phyloP scores from a whole-genome alignment of 2,329 filamentous ascomycete genomes.

The Aureobasidium sp. region DNA sequence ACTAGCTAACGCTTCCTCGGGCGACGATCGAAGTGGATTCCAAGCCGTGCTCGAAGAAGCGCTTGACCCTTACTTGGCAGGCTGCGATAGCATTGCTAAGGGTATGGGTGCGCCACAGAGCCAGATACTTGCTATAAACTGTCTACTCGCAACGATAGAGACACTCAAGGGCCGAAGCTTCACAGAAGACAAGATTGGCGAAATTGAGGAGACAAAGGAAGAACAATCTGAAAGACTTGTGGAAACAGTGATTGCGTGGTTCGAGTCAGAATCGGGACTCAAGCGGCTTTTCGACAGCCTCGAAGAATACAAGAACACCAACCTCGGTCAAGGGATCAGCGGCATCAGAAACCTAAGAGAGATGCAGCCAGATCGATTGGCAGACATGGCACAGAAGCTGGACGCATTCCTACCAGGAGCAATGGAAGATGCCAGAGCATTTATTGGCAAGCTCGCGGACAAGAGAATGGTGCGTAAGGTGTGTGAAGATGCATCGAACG shows the following conservation, averaged over 20 bases:
- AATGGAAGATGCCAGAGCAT: conserved; percentile 82
- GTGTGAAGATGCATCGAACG: conserved; percentile 73
- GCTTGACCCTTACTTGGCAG: conserved; percentile 76
- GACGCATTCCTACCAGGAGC: conserved; percentile 91
- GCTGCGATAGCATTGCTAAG: conserved; percentile 63
- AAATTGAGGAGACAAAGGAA: conserved; percentile 24
- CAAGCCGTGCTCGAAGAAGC: conserved; percentile 68
- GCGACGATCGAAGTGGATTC: conserved; percentile 52
- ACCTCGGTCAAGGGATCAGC: conserved; percentile 21
- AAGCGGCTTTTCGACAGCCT: conserved; percentile 55
- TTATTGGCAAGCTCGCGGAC: conserved; percentile 66
- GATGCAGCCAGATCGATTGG: conserved; percentile 56
- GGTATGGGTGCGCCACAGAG: conserved; percentile 50
- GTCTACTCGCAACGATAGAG: conserved; percentile 51
- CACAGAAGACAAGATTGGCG: conserved; percentile 44
- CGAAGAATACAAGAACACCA: conserved; percentile 33
- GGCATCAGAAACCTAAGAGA: conserved; percentile 45
- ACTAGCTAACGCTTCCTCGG: conserved; percentile 49
- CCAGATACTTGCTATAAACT: conserved; percentile 69
- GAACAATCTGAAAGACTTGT: conserved; percentile 44
- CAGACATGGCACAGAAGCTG: conserved; percentile 63
- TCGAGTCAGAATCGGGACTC: conserved; percentile 69
- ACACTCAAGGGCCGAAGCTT: conserved; percentile 58
- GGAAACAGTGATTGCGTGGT: conserved; percentile 54
- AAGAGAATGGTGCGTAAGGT: conserved; percentile 64